Percentiles rank a stretch among this genome's conserved stretches.
These are phyloP conservation scores for Protomyces inundatus DNA, from an alignment of 1,139 yeast species.

Conservation along the genomic window DNA sequence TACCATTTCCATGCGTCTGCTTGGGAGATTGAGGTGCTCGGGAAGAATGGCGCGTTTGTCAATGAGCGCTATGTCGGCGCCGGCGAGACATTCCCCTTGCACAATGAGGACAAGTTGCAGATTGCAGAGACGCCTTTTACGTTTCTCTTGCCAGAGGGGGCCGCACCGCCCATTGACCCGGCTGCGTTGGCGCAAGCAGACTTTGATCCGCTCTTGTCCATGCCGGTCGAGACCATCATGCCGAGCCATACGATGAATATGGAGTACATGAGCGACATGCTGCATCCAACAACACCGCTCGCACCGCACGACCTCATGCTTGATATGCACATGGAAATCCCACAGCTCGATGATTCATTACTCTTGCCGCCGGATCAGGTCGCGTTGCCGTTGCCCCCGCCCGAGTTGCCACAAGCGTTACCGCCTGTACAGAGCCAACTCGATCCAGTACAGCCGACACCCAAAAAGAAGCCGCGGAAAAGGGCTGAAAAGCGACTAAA, in stretches of 20 bases:
- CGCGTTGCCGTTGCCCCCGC: background rate
- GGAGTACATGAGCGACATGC: background rate
- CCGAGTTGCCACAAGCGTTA: background rate
- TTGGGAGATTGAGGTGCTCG: constrained; percentile 82
- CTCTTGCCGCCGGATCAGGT: background rate
- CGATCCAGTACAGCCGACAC: background rate
- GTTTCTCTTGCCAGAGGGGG: constrained; percentile 56
- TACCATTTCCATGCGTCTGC: constrained; percentile 92
- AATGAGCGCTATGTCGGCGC: constrained; percentile 82
- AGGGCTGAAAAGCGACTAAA: background rate
- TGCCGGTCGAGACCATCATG: background rate
- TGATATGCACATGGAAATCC: background rate
- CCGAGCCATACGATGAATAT: background rate
- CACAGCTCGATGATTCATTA: background rate
- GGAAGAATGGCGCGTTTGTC: constrained; percentile 94
- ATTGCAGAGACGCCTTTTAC: constrained; percentile 87
- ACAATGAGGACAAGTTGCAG: constrained; percentile 73
- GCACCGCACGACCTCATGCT: constrained; percentile 24
- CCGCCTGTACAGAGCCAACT: background rate
- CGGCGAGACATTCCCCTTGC: constrained; percentile 80
- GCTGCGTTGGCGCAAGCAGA: constrained; percentile 35
- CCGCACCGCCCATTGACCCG: constrained; percentile 5
- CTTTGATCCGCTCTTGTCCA: constrained; percentile 23
- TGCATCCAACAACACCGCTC: constrained; percentile 4
- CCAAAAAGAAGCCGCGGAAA: background rate